Conservation (phyloP, 2,329 filamentous ascomycete species). For the Ophiostoma triangulosporum region DNA sequence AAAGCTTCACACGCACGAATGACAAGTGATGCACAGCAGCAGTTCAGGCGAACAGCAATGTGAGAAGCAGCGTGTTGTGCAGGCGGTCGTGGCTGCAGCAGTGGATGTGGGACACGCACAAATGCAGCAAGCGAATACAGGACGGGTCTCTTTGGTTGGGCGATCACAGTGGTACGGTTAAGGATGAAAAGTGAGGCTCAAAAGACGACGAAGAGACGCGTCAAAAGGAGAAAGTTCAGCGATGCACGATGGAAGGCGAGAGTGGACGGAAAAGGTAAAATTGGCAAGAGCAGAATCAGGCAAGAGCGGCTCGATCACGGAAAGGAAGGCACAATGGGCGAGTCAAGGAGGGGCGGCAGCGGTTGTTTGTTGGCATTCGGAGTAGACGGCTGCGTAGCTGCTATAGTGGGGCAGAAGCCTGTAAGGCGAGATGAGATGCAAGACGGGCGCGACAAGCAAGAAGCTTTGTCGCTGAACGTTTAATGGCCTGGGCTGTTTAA, state of each 20-base stretch:
- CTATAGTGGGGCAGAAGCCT: constrained; percentile 5
- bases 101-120: neutral
- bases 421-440: neutral
- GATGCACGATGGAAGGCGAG: neutral
- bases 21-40: too few species aligned
- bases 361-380: neutral
- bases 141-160: neutral
- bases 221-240: neutral
- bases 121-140: neutral
- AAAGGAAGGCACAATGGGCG: neutral
- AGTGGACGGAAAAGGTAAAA: neutral
- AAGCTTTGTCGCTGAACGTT: too few species aligned
- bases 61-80: too few species aligned
- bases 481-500: too few species aligned
- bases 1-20: too few species aligned
- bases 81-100: neutral
- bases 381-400: neutral
- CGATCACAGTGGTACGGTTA: neutral
- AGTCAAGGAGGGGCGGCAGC: constrained; percentile 3
- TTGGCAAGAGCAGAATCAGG: neutral
- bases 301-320: neutral
- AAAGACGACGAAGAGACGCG: neutral
- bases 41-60: neutral
- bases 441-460: neutral
- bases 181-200: neutral